Percentiles rank a stretch among this genome's conserved stretches.
phyloP scores from a whole-genome alignment of 306 rosid species.

The Sophora flavescens region DNA sequence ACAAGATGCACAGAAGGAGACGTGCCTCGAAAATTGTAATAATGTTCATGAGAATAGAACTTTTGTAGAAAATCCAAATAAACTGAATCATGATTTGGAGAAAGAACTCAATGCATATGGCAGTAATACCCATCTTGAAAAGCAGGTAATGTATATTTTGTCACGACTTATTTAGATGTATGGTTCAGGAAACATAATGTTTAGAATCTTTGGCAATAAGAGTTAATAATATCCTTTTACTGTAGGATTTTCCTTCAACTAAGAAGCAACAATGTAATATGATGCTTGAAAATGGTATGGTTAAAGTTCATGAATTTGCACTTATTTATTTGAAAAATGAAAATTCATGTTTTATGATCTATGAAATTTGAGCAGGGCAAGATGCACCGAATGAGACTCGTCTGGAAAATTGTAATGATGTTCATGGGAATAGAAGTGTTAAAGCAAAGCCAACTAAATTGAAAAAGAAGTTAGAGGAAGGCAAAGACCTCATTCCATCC shows the following conservation, averaged over 20 bases:
- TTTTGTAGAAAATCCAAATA: no score
- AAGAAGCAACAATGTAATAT: conserved; percentile 23
- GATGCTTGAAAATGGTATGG: conserved; percentile 49
- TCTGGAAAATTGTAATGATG: conserved; percentile 17
- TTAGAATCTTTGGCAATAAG: conserved; percentile 20
- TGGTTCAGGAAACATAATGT: neutral
- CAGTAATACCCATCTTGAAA: no score
- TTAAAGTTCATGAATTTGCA: conserved; percentile 25
- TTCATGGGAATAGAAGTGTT: conserved; percentile 4
- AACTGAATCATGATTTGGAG: no score
- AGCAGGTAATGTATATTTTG: neutral
- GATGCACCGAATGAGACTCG: conserved; percentile 25
- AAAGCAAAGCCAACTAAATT: conserved; percentile 37
- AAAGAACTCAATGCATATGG: no score
- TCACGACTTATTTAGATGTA: neutral
- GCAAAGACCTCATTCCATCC: conserved; percentile 3
- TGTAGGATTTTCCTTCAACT: conserved; percentile 42
- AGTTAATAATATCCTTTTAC: conserved; percentile 3
- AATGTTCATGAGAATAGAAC: no score
- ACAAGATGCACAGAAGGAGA: no score
- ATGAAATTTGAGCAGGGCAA: conserved; percentile 40
- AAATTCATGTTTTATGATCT: conserved; percentile 33
- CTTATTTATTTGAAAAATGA: conserved; percentile 14
- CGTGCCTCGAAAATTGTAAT: no score
- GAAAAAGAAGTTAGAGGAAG: conserved; percentile 25